Percentiles rank a stretch among this genome's conserved stretches.
phyloP scores from a whole-genome alignment of 2,329 filamentous ascomycete genomes.

The Cercospora janseana region DNA sequence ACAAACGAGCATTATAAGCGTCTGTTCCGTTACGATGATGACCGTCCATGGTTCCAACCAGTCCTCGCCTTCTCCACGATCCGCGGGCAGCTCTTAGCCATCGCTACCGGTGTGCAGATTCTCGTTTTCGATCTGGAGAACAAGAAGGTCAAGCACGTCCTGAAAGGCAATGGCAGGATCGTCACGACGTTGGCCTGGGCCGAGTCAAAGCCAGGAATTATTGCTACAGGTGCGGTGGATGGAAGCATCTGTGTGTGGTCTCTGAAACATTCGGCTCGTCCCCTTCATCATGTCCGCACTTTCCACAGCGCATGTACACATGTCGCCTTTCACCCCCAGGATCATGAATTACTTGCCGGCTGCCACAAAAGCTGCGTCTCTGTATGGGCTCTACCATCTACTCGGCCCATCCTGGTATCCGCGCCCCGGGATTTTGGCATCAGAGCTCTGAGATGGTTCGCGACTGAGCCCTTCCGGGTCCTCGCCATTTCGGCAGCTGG shows the following conservation, averaged over 20 bases:
- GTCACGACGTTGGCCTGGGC: constrained; percentile 25
- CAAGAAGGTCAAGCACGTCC: constrained; percentile 11
- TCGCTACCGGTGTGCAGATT: constrained; percentile 26
- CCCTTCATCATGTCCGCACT: constrained; percentile 22
- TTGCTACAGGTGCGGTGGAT: constrained; percentile 27
- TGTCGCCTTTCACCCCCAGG: constrained; percentile 18
- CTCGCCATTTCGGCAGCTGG: constrained; percentile 15
- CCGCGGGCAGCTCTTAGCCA: constrained; percentile 24
- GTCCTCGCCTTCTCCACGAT: constrained; percentile 25
- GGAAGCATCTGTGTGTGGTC: constrained; percentile 29
- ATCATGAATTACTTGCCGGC: constrained; percentile 18
- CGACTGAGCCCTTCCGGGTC: constrained; percentile 10
- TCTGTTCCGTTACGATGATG: constrained; percentile 15
- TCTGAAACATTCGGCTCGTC: constrained; percentile 21
- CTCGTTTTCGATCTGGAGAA: constrained; percentile 25
- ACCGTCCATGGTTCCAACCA: constrained; percentile 18
- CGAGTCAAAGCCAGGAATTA: constrained; percentile 14
- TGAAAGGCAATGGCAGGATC: constrained; percentile 28
- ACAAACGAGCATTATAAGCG: constrained; percentile 10
- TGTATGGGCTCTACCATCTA: constrained; percentile 16
- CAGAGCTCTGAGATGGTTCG: constrained; percentile 20
- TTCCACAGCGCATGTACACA: constrained; percentile 23
- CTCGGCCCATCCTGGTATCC: constrained; percentile 17
- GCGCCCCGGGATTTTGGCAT: constrained; percentile 9
- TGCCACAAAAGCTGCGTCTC: constrained; percentile 17